Percentiles rank a stretch among this genome's conserved stretches.
These are phyloP conservation scores for Panaeolus cyanescens DNA, from an alignment of 768 basidiomycete genomes.

Conservation along the genomic window DNA sequence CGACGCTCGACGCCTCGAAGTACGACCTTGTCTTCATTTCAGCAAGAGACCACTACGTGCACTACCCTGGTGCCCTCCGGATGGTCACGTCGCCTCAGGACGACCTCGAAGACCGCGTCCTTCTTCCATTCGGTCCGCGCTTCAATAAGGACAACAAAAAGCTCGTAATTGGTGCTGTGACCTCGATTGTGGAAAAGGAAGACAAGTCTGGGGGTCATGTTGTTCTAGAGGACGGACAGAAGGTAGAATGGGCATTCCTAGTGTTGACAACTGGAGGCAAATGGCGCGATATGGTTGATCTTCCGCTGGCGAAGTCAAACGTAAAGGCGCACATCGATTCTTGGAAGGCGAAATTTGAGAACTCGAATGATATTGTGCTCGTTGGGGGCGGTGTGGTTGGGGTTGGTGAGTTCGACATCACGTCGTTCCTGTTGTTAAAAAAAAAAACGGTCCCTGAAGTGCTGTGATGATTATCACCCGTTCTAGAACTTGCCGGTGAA, in stretches of 20 bases:
- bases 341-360: constrained; percentile 35
- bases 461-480: not conserved
- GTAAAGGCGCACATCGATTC: constrained; percentile 23
- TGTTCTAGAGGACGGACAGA: constrained; percentile 49
- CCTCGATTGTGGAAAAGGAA: constrained; percentile 28
- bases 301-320: constrained; percentile 39
- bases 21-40: constrained; percentile 59
- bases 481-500: constrained; percentile 40
- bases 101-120: constrained; percentile 41
- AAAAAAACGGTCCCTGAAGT: not conserved
- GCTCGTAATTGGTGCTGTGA: constrained; percentile 42
- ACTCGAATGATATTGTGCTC: constrained; percentile 47
- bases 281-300: constrained; percentile 51
- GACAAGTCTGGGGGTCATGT: constrained; percentile 31
- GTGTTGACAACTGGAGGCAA: constrained; percentile 60
- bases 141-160: constrained; percentile 48
- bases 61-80: constrained; percentile 54
- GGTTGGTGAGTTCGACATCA: constrained; percentile 29
- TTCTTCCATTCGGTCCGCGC: constrained; percentile 54
- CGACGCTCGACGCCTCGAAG: constrained; percentile 45
- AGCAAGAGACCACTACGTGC: constrained; percentile 48
- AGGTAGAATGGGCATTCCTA: constrained; percentile 53
- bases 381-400: constrained; percentile 62
- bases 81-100: constrained; percentile 49
- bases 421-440: not conserved